phyloP scores from a whole-genome alignment of 345 rosid species.

The Corchorus capsularis region DNA sequence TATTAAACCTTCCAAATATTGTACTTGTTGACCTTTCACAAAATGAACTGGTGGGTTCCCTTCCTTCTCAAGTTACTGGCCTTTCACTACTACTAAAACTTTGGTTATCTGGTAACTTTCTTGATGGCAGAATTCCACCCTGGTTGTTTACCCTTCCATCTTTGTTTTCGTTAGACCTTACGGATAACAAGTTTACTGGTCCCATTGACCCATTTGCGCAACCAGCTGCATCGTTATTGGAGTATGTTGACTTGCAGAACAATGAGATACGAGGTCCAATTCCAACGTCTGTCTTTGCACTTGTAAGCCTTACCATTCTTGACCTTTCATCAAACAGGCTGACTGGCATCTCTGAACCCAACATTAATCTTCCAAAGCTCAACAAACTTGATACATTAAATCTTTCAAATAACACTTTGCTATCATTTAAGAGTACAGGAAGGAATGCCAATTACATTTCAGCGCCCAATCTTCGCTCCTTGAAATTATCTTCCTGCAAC shows the following conservation, averaged over 20 bases:
- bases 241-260: fast-evolving
- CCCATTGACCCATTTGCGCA: not conserved
- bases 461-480: not conserved
- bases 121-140: not conserved
- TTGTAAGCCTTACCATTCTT: not conserved
- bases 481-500: not conserved
- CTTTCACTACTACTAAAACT: too few species aligned
- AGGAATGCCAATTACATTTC: not conserved
- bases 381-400: not conserved
- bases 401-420: not conserved
- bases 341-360: not conserved
- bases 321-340: not conserved
- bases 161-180: not conserved
- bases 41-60: too few species aligned
- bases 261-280: not conserved
- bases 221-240: not conserved
- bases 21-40: too few species aligned
- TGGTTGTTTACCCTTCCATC: not conserved
- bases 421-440: not conserved
- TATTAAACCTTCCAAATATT: too few species aligned
- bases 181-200: not conserved
- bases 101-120: too few species aligned
- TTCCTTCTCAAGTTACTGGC: too few species aligned
- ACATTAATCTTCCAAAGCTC: not conserved
- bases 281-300: not conserved